Evolutionary conservation across 116 monocot genomes (phyloP).

Genomic region (Phalaenopsis hybrid): DNA sequence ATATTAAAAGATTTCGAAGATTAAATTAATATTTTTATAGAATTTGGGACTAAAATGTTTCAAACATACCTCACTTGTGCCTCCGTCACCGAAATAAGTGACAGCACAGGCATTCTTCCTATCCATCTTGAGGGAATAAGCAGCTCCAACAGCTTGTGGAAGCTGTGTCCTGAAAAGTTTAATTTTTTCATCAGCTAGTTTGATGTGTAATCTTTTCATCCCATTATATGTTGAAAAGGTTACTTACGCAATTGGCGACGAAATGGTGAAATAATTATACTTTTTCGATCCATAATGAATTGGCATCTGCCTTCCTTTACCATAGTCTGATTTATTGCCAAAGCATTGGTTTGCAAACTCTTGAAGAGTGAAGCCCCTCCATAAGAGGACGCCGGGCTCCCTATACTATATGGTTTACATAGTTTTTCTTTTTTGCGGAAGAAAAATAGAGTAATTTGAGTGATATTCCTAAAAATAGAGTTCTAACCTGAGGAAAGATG

Average conservation of each 20-base stretch:
- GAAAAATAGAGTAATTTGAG: neutral
- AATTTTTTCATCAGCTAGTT: neutral
- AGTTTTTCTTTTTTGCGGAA: slow-evolving; percentile 9
- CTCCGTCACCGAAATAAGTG: slow-evolving; percentile 92
- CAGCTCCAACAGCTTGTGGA: slow-evolving; percentile 92
- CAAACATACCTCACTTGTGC: slow-evolving; percentile 71
- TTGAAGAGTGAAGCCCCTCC: slow-evolving; percentile 91
- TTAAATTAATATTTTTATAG: too few species aligned
- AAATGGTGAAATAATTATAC: slow-evolving; percentile 87
- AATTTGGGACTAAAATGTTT: neutral
- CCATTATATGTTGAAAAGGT: neutral
- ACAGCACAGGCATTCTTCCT: slow-evolving; percentile 64
- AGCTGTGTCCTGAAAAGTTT: slow-evolving; percentile 62
- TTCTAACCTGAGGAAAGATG: slow-evolving; percentile 78
- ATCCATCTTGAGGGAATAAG: slow-evolving; percentile 96
- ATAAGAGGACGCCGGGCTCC: slow-evolving; percentile 82
- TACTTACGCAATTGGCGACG: slow-evolving; percentile 86
- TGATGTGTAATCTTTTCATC: neutral
- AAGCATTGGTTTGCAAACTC: slow-evolving; percentile 92
- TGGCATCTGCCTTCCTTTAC: slow-evolving; percentile 98
- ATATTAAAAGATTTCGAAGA: too few species aligned
- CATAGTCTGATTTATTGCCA: slow-evolving; percentile 75
- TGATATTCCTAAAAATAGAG: neutral
- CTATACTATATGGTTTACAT: slow-evolving; percentile 54
- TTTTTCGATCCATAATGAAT: slow-evolving; percentile 80